phyloP scores from a whole-genome alignment of 352 stramenopile species.

The Pythium rishiriense region DNA sequence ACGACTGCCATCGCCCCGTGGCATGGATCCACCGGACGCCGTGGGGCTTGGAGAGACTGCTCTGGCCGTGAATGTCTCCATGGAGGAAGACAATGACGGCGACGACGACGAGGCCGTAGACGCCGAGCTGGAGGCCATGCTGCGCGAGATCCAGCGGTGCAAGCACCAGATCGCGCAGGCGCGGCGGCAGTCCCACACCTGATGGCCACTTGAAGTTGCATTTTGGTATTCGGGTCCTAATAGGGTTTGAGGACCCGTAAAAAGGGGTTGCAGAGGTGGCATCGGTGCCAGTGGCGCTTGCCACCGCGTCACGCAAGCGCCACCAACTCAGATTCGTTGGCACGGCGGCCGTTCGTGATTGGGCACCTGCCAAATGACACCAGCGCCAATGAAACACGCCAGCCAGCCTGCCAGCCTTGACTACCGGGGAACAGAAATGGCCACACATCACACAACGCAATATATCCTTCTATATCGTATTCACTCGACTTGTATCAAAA shows the following conservation, averaged over 20 bases:
- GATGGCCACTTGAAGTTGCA: conserved; percentile 25
- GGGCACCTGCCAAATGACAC: not conserved
- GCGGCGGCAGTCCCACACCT: not conserved
- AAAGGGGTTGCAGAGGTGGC: not conserved
- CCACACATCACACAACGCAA: conserved; percentile 16
- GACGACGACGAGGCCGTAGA: conserved; percentile 16
- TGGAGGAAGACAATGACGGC: not conserved
- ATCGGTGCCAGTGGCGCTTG: not conserved
- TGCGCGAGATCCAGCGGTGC: conserved; percentile 32
- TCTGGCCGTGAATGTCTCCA: not conserved
- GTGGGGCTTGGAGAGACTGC: not conserved
- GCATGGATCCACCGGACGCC: too few species aligned
- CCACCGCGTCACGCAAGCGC: not conserved
- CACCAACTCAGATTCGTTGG: conserved; percentile 33
- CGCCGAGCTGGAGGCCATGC: conserved; percentile 32
- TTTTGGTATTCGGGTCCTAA: not conserved
- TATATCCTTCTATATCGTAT: not conserved
- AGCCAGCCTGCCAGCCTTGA: conserved; percentile 10
- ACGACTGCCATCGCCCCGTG: too few species aligned
- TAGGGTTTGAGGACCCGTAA: not conserved
- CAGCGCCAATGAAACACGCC: conserved; percentile 24
- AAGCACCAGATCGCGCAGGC: conserved; percentile 25
- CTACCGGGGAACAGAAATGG: conserved; percentile 9
- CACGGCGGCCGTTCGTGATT: conserved; percentile 15
- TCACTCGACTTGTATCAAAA: not conserved